phyloP scores from a whole-genome alignment of 257 asterid species.

The Rhazya stricta region DNA sequence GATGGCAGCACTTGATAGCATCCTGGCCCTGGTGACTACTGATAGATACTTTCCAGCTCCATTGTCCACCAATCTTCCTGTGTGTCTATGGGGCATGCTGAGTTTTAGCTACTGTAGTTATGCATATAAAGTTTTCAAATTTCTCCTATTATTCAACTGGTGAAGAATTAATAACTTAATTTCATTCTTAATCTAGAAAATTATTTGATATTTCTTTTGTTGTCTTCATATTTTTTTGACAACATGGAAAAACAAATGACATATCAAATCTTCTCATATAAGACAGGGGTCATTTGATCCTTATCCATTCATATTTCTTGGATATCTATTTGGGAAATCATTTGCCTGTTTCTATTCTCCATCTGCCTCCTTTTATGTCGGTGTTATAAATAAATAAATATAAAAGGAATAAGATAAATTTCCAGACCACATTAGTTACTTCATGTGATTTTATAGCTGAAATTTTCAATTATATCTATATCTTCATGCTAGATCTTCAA shows the following conservation, averaged over 20 bases:
- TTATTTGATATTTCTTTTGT: background rate
- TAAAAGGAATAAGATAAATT: background rate
- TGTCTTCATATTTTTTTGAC: background rate
- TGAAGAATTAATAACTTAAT: background rate
- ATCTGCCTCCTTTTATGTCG: background rate
- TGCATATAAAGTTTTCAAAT: background rate
- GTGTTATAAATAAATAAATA: background rate
- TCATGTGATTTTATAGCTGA: conserved; percentile 8
- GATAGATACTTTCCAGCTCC: background rate
- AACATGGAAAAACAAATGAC: background rate
- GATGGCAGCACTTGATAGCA: background rate
- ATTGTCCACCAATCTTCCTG: background rate
- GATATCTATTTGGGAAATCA: background rate
- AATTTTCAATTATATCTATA: background rate
- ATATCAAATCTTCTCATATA: background rate
- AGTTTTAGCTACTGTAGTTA: background rate
- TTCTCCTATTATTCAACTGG: background rate
- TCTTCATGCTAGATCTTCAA: background rate
- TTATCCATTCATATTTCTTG: background rate
- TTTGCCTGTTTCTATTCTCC: background rate
- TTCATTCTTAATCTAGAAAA: background rate
- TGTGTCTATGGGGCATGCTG: background rate
- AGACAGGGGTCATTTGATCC: background rate
- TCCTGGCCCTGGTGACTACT: background rate
- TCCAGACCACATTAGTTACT: background rate